These are phyloP conservation scores for Rosellinia necatrix DNA, from an alignment of 2,329 filamentous ascomycete genomes.

Conservation along the genomic window DNA sequence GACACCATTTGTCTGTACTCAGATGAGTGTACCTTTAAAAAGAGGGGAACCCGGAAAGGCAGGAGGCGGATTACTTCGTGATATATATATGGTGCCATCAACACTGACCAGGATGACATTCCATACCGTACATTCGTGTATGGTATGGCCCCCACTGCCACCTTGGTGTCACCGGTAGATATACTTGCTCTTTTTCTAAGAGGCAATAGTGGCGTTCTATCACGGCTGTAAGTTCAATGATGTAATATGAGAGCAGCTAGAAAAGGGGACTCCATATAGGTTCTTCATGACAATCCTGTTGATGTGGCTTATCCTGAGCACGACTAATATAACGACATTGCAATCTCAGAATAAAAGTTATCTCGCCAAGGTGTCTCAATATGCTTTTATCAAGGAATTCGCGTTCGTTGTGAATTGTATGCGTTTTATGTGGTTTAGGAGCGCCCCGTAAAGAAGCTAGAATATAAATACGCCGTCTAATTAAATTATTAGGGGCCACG, in stretches of 20 bases:
- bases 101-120: too few species aligned
- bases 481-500: conserved; percentile 25
- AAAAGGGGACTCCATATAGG: conserved; percentile 10
- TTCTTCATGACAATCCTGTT: conserved; percentile 33
- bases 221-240: conserved; percentile 32
- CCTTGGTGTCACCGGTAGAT: too few species aligned
- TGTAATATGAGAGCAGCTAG: conserved; percentile 25
- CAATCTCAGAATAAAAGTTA: conserved; percentile 28
- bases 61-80: too few species aligned
- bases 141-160: too few species aligned
- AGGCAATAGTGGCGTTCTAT: conserved; percentile 32
- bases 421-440: not conserved
- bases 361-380: conserved; percentile 31
- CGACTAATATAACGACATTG: conserved; percentile 31
- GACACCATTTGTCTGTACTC: too few species aligned
- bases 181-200: conserved; percentile 5
- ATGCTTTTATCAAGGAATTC: conserved; percentile 34
- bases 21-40: too few species aligned
- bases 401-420: conserved; percentile 10
- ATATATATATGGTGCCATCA: too few species aligned
- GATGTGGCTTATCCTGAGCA: conserved; percentile 36
- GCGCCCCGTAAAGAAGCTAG: not conserved
- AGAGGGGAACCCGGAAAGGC: too few species aligned
- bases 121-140: too few species aligned
- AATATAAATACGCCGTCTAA: conserved; percentile 11